Percentiles rank a stretch among this genome's conserved stretches.
phyloP scores from a whole-genome alignment of 2,329 filamentous ascomycete species.

The Pseudocercospora crystallina region DNA sequence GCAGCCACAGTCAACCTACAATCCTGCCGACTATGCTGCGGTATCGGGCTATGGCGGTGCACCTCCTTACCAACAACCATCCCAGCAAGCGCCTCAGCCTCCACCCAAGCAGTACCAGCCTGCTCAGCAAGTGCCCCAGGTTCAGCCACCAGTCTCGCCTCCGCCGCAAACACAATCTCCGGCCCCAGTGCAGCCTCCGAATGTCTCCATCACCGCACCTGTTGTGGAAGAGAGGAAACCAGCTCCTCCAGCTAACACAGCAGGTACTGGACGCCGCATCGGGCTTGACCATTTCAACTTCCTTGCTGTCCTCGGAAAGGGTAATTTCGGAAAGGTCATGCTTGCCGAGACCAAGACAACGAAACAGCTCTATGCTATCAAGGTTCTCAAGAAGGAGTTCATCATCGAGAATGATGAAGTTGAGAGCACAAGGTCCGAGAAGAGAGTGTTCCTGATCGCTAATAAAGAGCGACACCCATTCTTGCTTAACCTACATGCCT shows the following conservation, averaged over 20 bases:
- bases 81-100: constrained; percentile 52
- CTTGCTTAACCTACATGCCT: constrained; percentile 90
- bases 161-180: constrained; percentile 39
- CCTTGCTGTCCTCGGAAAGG: constrained; percentile 94
- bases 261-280: constrained; percentile 78
- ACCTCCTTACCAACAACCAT: constrained; percentile 42
- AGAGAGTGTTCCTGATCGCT: constrained; percentile 93
- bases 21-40: constrained; percentile 71
- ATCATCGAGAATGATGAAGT: constrained; percentile 99
- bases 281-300: constrained; percentile 99
- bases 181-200: constrained; percentile 31
- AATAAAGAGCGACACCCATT: constrained; percentile 98
- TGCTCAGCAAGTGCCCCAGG: constrained; percentile 48
- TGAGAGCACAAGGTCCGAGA: constrained; percentile 95
- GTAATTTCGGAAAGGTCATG: constrained; percentile 99
- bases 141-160: constrained; percentile 42
- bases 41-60: constrained; percentile 34
- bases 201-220: constrained; percentile 28
- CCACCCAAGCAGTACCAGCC: constrained; percentile 57
- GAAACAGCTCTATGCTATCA: constrained; percentile 93
- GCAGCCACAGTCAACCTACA: constrained; percentile 59
- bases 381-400: constrained; percentile 99
- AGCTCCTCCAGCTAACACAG: constrained; percentile 65
- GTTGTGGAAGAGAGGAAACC: constrained; percentile 52
- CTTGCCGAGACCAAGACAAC: constrained; percentile 92